Evolutionary conservation across 495 filamentous ascomycete species (phyloP), one percentile per base, ranked within the genome.

Genomic region (Hypoxylon intermedium): DNA sequence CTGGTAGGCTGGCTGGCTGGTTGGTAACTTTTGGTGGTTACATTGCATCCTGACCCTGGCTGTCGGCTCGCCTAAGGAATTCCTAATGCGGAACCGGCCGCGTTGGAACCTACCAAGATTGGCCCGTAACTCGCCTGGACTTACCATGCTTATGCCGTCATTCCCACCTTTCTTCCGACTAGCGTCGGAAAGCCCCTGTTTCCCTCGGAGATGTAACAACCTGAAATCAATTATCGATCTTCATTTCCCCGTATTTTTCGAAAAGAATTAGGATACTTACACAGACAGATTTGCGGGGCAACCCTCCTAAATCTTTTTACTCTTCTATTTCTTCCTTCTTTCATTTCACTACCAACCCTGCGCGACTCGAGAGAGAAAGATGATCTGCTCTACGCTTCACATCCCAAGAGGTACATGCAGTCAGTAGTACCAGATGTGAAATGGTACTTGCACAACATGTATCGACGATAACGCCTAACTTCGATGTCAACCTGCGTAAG

Each of bases 171-270:
- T 41, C 36, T 57, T 58, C 42, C 30, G 51, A 47, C 43, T 45
- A 49, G 50, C 44, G 49, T 52, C 53, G 43, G 54, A 38, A 48
- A 56, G 9, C 16, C 34, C 56, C 46, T 23, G 31, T 13, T 36
- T 58, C 70, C 72, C 71, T 75, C 67, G 71, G 71, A 72, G 71
- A 75, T 75, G 72, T 59, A 45, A 61, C 53, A 58, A 37, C 45
- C 49, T 33, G n/a, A n/a, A n/a, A n/a, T n/a, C n/a, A 55, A 58
- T 56, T 38, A 59, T 60, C 55, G 55, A 65, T 65, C 62, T 60
- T 60, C 62, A 21, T 40, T 52, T 53, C 62, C 41, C 55, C 62
- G 60, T 54, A 65, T 40, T 65, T 57, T 45, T 37, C 3, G 5
- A 40, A 45, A 53, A 54, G 45, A 36, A n/a, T n/a, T n/a, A n/a